phyloP scores from a whole-genome alignment of 2,329 filamentous ascomycete genomes.

The Cordyceps pruinosa region DNA sequence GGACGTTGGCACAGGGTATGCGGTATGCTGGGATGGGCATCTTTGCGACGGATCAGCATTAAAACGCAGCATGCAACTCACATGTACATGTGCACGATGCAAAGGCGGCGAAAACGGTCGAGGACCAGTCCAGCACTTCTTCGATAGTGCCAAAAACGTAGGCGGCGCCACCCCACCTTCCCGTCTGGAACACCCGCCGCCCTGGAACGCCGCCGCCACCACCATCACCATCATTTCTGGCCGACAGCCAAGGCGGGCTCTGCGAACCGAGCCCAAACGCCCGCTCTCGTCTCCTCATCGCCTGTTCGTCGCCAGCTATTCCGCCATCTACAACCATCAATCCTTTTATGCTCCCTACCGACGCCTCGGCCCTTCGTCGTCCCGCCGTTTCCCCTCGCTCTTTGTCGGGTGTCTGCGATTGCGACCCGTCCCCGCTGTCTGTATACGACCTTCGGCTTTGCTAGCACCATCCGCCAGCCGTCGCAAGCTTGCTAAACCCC shows the following conservation, averaged over 20 bases:
- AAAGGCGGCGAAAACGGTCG: no score
- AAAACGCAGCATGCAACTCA: no score
- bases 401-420: background rate
- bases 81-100: no score
- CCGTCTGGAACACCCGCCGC: no score
- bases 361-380: background rate
- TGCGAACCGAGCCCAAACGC: background rate
- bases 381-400: background rate
- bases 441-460: background rate
- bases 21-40: no score
- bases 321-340: background rate
- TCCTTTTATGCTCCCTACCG: background rate
- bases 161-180: background rate
- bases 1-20: background rate
- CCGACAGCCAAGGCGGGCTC: background rate
- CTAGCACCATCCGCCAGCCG: background rate
- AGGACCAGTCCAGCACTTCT: no score
- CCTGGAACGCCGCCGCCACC: background rate
- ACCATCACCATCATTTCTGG: background rate
- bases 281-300: background rate
- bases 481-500: constrained; percentile 1
- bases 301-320: background rate
- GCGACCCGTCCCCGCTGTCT: background rate
- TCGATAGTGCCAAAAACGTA: no score
- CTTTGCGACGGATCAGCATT: no score